Evolutionary conservation across 257 asterid genomes (phyloP).

Genomic region (Solanum dulcamara): DNA sequence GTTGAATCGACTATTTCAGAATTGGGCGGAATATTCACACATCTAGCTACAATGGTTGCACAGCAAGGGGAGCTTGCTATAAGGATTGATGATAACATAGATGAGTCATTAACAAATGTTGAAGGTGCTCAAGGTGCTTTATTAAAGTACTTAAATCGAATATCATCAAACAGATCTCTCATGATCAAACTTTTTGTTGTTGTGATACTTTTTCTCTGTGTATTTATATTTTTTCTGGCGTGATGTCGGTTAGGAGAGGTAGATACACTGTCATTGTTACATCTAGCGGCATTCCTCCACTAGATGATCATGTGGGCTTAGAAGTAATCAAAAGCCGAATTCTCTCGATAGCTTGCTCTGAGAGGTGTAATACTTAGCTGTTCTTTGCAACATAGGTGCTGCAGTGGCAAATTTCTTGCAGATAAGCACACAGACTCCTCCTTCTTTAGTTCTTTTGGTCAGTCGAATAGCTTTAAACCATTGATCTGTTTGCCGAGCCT

Average conservation of each 20-base stretch:
- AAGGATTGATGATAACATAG: slow-evolving; percentile 88
- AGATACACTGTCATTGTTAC: background rate
- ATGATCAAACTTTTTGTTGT: slow-evolving; percentile 68
- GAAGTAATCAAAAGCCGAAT: background rate
- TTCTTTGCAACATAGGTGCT: background rate
- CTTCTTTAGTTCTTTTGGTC: no score
- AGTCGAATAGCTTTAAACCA: no score
- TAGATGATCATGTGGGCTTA: background rate
- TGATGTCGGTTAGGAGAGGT: slow-evolving; percentile 3
- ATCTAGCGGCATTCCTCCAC: background rate
- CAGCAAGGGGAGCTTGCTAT: slow-evolving; percentile 88
- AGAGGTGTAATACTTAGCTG: background rate
- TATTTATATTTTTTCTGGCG: slow-evolving; percentile 60
- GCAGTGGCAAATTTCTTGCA: background rate
- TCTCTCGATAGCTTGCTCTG: background rate
- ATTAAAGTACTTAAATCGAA: slow-evolving; percentile 52
- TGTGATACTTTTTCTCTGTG: slow-evolving; percentile 43
- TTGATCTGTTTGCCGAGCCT: no score
- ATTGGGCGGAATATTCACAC: slow-evolving; percentile 73
- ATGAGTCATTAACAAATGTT: slow-evolving; percentile 60
- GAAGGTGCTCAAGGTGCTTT: slow-evolving; percentile 72
- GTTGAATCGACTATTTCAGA: slow-evolving; percentile 87
- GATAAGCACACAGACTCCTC: background rate
- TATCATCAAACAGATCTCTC: slow-evolving; percentile 79
- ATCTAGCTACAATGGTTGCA: slow-evolving; percentile 85